phyloP scores from a whole-genome alignment of 768 basidiomycete genomes.

The Mycena albidolilacea region DNA sequence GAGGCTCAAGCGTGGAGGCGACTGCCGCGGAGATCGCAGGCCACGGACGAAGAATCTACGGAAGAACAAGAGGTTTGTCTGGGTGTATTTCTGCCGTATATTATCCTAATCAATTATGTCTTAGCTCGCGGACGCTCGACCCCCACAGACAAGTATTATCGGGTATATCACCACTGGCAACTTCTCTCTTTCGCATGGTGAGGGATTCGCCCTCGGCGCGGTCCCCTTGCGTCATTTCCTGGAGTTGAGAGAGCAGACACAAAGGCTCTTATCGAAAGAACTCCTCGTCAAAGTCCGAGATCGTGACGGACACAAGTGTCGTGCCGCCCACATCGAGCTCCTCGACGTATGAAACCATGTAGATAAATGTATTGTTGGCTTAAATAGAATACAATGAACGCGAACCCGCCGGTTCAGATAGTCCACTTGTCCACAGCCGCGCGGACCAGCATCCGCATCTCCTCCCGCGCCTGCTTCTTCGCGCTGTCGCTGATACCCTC shows the following conservation, averaged over 20 bases:
- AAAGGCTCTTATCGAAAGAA: conserved; percentile 45
- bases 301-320: conserved; percentile 66
- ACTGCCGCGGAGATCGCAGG: conserved; percentile 41
- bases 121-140: conserved; percentile 63
- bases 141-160: conserved; percentile 66
- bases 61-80: conserved; percentile 48
- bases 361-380: background rate
- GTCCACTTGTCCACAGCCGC: conserved; percentile 86
- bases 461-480: conserved; percentile 85
- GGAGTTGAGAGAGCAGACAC: conserved; percentile 65
- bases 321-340: conserved; percentile 62
- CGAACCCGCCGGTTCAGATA: conserved; percentile 53
- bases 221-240: conserved; percentile 71
- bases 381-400: conserved; percentile 15
- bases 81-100: background rate
- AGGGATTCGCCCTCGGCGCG: conserved; percentile 84
- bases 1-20: conserved; percentile 66
- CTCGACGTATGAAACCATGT: conserved; percentile 31
- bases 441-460: conserved; percentile 81
- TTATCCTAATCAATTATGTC: conserved; percentile 10
- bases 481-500: conserved; percentile 87
- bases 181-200: conserved; percentile 83
- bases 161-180: conserved; percentile 91
- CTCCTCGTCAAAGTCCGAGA: conserved; percentile 78
- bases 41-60: conserved; percentile 31